phyloP scores from a whole-genome alignment of 1,284 basidiomycete species.

The Athelia psychrophila region DNA sequence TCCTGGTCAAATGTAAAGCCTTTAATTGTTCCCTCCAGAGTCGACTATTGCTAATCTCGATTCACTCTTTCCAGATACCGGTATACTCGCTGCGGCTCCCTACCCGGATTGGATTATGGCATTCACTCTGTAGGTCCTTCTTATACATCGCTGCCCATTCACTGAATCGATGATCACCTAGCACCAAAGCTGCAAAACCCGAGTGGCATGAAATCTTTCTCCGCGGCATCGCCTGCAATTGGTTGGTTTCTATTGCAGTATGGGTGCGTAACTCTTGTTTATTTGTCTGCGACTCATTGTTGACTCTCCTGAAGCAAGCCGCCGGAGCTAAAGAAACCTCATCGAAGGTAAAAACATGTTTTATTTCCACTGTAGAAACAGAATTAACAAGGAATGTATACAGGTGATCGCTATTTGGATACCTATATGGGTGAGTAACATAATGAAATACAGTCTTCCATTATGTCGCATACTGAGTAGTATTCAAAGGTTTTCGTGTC shows the following conservation, averaged over 20 bases:
- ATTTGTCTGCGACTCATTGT: not conserved
- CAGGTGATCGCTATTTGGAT: constrained; percentile 71
- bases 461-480: not conserved
- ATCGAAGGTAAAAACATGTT: constrained; percentile 52
- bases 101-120: constrained; percentile 50
- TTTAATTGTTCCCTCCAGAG: not conserved
- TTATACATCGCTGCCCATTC: not conserved
- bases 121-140: constrained; percentile 49
- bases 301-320: constrained; percentile 51
- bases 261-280: constrained; percentile 48
- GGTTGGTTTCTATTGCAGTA: constrained; percentile 75
- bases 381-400: not conserved
- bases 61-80: constrained; percentile 39
- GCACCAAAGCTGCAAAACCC: constrained; percentile 62
- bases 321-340: constrained; percentile 69
- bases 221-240: constrained; percentile 77
- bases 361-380: not conserved
- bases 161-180: constrained; percentile 21
- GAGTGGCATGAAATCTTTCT: constrained; percentile 75
- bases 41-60: not conserved
- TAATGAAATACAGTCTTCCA: constrained; percentile 1
- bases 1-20: constrained; percentile 61
- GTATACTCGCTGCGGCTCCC: constrained; percentile 55
- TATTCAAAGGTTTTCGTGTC: constrained; percentile 60
- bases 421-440: constrained; percentile 62